Conservation (phyloP, 345 rosid genomes). For the Microcos paniculata region DNA sequence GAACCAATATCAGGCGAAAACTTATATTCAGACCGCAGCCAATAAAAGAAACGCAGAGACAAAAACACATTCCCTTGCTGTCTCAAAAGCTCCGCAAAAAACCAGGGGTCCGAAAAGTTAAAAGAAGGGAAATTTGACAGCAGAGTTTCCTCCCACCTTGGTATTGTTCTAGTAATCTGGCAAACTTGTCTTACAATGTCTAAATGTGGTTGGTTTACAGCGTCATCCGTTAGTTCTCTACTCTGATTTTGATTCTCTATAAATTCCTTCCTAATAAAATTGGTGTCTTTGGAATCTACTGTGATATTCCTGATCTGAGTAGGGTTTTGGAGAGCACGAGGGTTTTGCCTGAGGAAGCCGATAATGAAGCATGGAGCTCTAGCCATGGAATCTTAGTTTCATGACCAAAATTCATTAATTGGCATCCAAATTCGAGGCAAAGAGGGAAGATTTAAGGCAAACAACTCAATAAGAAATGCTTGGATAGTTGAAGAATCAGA, state of each 20-base stretch:
- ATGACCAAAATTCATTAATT: background rate
- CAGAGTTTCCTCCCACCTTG: slow-evolving; percentile 57
- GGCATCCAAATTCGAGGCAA: background rate
- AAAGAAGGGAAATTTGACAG: slow-evolving; percentile 52
- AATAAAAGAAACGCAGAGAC: slow-evolving; percentile 49
- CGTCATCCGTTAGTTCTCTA: background rate
- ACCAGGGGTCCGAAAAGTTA: slow-evolving; percentile 47
- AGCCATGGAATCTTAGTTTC: background rate
- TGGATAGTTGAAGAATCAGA: background rate
- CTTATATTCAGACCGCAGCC: slow-evolving; percentile 38
- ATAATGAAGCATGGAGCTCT: background rate
- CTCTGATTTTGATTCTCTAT: background rate
- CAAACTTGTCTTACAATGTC: slow-evolving; percentile 50
- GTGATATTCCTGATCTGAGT: background rate
- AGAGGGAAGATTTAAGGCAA: background rate
- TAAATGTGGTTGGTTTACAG: slow-evolving; percentile 5
- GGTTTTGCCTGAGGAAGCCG: background rate
- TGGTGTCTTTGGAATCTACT: slow-evolving; percentile 1
- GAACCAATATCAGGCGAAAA: slow-evolving; percentile 44
- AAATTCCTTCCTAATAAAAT: background rate
- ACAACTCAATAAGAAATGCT: background rate
- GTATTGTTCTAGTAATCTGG: slow-evolving; percentile 40
- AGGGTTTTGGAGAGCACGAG: background rate
- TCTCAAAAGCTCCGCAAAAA: slow-evolving; percentile 46
- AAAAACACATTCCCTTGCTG: slow-evolving; percentile 52